phyloP scores from a whole-genome alignment of 192 early-diverging fungal genomes.

The Gonapodya sp. region DNA sequence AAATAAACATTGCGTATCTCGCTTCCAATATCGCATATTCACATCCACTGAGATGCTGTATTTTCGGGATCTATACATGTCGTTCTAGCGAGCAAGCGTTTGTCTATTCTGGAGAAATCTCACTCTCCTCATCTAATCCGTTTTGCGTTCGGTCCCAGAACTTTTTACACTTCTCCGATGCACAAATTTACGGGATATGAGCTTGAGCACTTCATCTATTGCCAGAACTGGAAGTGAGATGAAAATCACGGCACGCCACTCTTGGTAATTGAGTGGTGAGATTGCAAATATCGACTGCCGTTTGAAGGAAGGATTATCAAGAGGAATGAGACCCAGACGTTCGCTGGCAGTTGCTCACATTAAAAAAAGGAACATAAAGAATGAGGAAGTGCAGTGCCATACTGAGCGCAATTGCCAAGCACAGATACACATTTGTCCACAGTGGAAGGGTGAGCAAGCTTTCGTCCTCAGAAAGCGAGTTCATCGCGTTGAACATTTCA shows the following conservation, averaged over 20 bases:
- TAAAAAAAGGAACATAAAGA: conserved; percentile 95
- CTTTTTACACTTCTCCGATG: background rate
- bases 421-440: conserved; percentile 83
- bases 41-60: too few relatives aligned
- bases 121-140: too few relatives aligned
- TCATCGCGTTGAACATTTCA: conserved; percentile 99
- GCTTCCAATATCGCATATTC: too few relatives aligned
- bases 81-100: too few relatives aligned
- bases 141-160: too few relatives aligned
- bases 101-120: too few relatives aligned
- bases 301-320: background rate
- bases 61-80: too few relatives aligned
- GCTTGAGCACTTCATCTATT: conserved; percentile 88
- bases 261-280: conserved; percentile 68
- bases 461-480: conserved; percentile 92
- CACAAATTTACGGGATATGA: conserved; percentile 41
- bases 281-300: conserved; percentile 69
- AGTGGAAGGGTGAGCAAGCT: conserved; percentile 83
- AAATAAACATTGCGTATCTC: too few relatives aligned
- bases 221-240: conserved; percentile 87
- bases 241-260: conserved; percentile 84
- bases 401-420: conserved; percentile 70
- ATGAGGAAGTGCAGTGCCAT: conserved; percentile 94
- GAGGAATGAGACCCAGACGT: conserved; percentile 15
- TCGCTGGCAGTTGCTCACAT: conserved; percentile 24